Base-by-base conservation (phyloP, 2,329 filamentous ascomycete genomes). In the Sarocladium brachiariae region DNA sequence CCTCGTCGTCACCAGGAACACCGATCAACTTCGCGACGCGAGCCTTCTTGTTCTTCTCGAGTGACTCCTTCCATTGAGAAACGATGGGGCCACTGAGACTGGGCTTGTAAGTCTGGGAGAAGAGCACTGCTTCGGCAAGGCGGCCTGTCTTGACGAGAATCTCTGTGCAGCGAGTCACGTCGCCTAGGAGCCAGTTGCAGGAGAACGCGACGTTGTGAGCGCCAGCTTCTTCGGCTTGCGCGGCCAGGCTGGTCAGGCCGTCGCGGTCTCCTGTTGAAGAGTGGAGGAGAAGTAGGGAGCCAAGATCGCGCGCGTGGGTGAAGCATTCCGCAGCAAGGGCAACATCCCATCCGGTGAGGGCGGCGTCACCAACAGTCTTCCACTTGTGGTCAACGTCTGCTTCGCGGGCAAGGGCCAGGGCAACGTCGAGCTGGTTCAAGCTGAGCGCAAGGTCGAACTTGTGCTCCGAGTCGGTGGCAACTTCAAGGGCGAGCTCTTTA, bases 361-460 rank as follows among this genome's bases (percentile, higher is more conserved):
- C 93, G 1, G 91, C 87, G 60, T 99, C 93, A 53, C 93, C 93
- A 4, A 99, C 89, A 3, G 83, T 91, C 78, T 97, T 97, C 93
- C 93, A 99, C 71, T 96, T 96, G 71, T 97, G 92, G 66, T 97
- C 93, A 1, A 84, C 87, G 56, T 96, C 86, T 10, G 89, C 87
- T 65, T 87, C 77, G 35, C 84, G 80, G 6, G 93, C 92, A 48
- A 97, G 82, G 53, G 90, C 84, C 2, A 96, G 78, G 1, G 92
- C 92, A 61, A 92, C 87, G 35, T 91, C 80, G 13, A 97, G 80
- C 56, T 93, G 86, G 60, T 86, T 89, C 38, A 99, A 76, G 2
- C 83, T 79, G 27, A 99, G 76, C 0, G 93, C 86, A 19, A 99
- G 80, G 54, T 99, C 93, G 61, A 99, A 97, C 64, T 95, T 93